A percentile compares a stretch with the other conserved stretches of the same genome.
Conservation (phyloP, 148 eudicot genomes). For the Nepenthes gracilis region DNA sequence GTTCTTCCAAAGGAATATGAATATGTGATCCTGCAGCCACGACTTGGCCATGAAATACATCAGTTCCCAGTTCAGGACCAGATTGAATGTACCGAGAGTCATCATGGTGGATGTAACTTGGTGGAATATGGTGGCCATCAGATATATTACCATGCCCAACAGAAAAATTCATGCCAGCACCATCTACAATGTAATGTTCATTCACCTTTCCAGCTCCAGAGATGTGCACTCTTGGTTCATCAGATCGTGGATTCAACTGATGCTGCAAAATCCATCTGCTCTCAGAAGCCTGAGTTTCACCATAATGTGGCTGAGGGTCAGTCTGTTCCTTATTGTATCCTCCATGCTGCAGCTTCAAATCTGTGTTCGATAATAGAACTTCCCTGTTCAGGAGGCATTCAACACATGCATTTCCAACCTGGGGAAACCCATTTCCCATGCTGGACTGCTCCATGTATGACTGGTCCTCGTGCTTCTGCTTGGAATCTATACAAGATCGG, state of each 20-base stretch:
- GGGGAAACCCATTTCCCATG: constrained; percentile 43
- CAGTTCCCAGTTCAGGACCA: constrained; percentile 47
- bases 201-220: constrained; percentile 54
- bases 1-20: constrained; percentile 49
- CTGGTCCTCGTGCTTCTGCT: constrained; percentile 54
- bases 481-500: constrained; percentile 40
- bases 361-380: constrained; percentile 36
- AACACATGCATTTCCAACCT: constrained; percentile 33
- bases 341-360: constrained; percentile 36
- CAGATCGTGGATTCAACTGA: constrained; percentile 30
- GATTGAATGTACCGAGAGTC: constrained; percentile 40
- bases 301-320: constrained; percentile 34
- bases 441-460: constrained; percentile 35
- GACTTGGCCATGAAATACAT: constrained; percentile 46
- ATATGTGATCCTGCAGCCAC: constrained; percentile 42
- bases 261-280: constrained; percentile 46
- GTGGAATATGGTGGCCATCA: constrained; percentile 31
- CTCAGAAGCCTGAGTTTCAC: constrained; percentile 37
- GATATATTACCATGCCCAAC: constrained; percentile 23
- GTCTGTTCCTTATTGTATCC: constrained; percentile 34
- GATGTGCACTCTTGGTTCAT: constrained; percentile 39
- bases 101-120: constrained; percentile 37
- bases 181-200: constrained; percentile 49
- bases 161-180: constrained; percentile 29
- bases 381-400: constrained; percentile 60